Base-by-base conservation (phyloP, 2,329 filamentous ascomycete genomes). In the Phaeosphaeria sp. region DNA sequence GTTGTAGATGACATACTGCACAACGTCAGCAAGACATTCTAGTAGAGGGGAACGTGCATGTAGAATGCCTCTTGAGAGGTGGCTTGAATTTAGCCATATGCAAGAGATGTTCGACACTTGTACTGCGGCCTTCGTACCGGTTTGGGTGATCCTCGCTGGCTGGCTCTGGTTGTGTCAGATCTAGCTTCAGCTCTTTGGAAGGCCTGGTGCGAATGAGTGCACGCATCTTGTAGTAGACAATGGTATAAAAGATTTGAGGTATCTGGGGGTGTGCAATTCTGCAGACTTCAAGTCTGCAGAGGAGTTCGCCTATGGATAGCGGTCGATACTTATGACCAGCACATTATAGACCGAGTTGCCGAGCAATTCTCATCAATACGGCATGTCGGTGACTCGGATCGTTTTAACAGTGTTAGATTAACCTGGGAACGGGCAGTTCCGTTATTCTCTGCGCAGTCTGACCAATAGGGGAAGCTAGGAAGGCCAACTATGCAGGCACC, bases 151-250 rank as follows among this genome's bases (percentile, higher is more conserved):
- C 25, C 5, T 27, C 25, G 25, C 25, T 27, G 25, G 25, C 9
- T 27, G 64, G 20, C 58, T 61, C 43, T 60, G 68, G 66, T 22
- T 67, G 63, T n/a, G 57, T 48, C 5, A 65, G 20, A 17, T 54
- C 50, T 20, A 74, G 60, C 6, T 54, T 56, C 27, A 68, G 61
- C 11, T 54, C 55, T 49, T 64, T 59, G 13, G 50, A 41, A 3
- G 55, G n/a, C 21, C 56, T 56, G 20, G 58, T 60, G 39, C 65
- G 62, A 22, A 66, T 61, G 50, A 72, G 47, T 22, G 67, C 64
- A 48, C 60, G 62, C 66, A 67, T 68, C n/a, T 23, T 57, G 44
- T 6, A 10, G 15, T 6, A n/a, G 17, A 15, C 7, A 5, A 27
- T 17, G 44, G 23, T 5, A 47, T 4, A 1, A 3, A 5, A 18